Base-by-base conservation (phyloP, 306 rosid genomes). In the Trichosanthes cucumerina region DNA sequence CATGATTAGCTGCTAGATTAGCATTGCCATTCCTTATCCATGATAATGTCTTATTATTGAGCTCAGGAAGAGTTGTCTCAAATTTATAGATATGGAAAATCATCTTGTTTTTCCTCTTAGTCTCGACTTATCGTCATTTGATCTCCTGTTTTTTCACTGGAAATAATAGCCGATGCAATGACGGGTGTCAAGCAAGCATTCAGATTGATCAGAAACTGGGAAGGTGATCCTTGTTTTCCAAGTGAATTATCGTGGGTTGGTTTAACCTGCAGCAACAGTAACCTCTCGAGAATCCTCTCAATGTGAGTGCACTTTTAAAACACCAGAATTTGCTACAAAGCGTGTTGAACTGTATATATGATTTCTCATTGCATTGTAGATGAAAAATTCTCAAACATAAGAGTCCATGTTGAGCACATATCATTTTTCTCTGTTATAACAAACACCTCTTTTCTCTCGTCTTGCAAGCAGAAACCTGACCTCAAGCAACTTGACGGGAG, bases 401-500 rank as follows among this genome's bases (percentile, higher is more conserved):
- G n/a, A 69, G 54, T 46, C 76, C 34, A 13, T 69, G 33, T 44
- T 44, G 54, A 8, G 76, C 34, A 23, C 19, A 69, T 69, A n/a
- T 34, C 28, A 63, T 68, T 68, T 43, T n/a, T 13, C 39, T 26
- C 33, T 69, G 53, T 46, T 21, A 71, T 10, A 23, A 44, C 13
- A 33, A 31, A 31, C 9, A 12, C 43, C n/a, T 31, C 43, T 3
- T 62, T 13, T 39, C 78, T 13, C 13, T 38, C 16, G 50, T 44
- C 68, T 75, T 85, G 82, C 9, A 63, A 79, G 28, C 77, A 91
- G 93, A 88, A 41, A 70, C 66, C 81, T 89, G 60, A 83, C 89
- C 54, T 86, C 92, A 8, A 84, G 90, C 81, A 86, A 84, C 58
- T 52, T 91, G n/a, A 65, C 75, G 0, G 92, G 93, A 44, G 83